These are phyloP conservation scores for Hericium alpestre DNA, from an alignment of 768 basidiomycete species.

Conservation along the genomic window DNA sequence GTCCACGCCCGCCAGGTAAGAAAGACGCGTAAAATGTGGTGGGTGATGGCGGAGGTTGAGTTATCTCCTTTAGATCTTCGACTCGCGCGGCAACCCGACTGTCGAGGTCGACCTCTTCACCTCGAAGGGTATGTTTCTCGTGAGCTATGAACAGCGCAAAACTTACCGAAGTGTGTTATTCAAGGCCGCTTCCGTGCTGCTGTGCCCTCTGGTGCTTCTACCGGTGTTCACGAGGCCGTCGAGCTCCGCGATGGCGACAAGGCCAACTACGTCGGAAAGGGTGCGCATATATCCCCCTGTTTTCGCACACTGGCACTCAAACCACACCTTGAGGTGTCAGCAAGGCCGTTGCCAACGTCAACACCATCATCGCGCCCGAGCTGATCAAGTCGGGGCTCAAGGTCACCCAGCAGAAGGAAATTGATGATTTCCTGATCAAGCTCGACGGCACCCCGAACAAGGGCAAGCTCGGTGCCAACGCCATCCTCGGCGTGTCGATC, in stretches of 20 bases:
- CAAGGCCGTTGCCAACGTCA: slow-evolving; percentile 93
- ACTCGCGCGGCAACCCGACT: slow-evolving; percentile 97
- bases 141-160: background rate
- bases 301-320: background rate
- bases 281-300: slow-evolving; percentile 29
- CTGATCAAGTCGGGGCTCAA: slow-evolving; percentile 76
- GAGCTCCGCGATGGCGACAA: slow-evolving; percentile 98
- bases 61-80: slow-evolving; percentile 69
- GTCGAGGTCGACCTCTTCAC: slow-evolving; percentile 91
- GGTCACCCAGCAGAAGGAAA: slow-evolving; percentile 86
- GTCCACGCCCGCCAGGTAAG: slow-evolving; percentile 85
- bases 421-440: slow-evolving; percentile 97
- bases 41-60: background rate
- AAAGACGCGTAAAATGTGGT: background rate
- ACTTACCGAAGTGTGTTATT: slow-evolving; percentile 9
- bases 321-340: slow-evolving; percentile 51
- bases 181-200: slow-evolving; percentile 86
- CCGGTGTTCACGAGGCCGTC: slow-evolving; percentile 95
- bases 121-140: slow-evolving; percentile 52
- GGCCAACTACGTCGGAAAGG: slow-evolving; percentile 88
- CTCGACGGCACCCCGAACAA: slow-evolving; percentile 97
- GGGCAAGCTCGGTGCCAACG: slow-evolving; percentile 98
- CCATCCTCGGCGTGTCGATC: slow-evolving; percentile 97
- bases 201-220: slow-evolving; percentile 97
- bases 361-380: slow-evolving; percentile 79